Conservation (phyloP, 345 rosid genomes). For the Hibiscus syriacus region DNA sequence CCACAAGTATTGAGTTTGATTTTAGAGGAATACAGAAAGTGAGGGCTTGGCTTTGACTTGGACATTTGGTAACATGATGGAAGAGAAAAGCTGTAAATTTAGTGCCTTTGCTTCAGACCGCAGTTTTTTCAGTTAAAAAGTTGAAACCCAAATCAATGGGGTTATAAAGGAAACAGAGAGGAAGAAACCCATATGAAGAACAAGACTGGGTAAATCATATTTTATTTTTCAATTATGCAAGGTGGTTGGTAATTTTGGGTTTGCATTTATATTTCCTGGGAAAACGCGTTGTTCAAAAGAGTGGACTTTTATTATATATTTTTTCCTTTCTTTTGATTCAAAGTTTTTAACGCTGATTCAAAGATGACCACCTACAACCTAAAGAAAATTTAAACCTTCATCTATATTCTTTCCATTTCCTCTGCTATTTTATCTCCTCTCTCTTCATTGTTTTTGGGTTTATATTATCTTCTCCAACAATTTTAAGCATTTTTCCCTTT, state of each 20-base stretch:
- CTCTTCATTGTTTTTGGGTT: too few relatives aligned
- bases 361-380: neutral
- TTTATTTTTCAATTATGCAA: too few relatives aligned
- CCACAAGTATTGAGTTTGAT: too few relatives aligned
- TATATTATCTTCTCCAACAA: too few relatives aligned
- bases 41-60: constrained; percentile 5
- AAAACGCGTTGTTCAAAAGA: constrained; percentile 27
- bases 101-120: neutral
- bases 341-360: constrained; percentile 27
- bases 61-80: neutral
- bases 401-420: neutral
- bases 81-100: neutral
- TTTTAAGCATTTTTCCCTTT: neutral
- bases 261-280: constrained; percentile 5
- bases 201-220: constrained; percentile 13
- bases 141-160: neutral
- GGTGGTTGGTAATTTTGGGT: too few relatives aligned
- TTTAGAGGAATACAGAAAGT: too few relatives aligned
- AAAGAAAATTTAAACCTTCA: neutral
- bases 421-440: too few relatives aligned
- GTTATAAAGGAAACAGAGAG: constrained; percentile 3
- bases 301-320: constrained; percentile 1
- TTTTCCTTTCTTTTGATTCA: constrained; percentile 12
- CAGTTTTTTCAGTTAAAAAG: neutral
- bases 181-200: constrained; percentile 7